phyloP scores from a whole-genome alignment of 306 rosid genomes.

The Dryas octopetala region DNA sequence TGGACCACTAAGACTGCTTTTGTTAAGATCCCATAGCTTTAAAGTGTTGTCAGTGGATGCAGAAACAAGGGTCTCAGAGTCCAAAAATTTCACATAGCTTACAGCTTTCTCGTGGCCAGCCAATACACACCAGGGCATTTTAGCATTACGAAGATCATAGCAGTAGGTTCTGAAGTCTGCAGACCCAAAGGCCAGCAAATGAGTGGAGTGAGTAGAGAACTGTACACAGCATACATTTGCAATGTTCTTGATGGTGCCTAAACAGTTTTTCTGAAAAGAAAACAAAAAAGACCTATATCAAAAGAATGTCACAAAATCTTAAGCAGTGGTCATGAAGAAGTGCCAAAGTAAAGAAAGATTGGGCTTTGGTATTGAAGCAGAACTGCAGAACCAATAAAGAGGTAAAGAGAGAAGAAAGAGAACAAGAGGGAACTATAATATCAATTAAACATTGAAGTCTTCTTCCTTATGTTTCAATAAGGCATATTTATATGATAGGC shows the following conservation, averaged over 20 bases:
- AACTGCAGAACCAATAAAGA: no score
- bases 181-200: slow-evolving; percentile 79
- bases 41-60: slow-evolving; percentile 94
- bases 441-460: no score
- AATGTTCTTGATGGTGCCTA: slow-evolving; percentile 69
- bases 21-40: slow-evolving; percentile 92
- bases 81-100: slow-evolving; percentile 77
- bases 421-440: no score
- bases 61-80: slow-evolving; percentile 76
- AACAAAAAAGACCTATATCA: slow-evolving; percentile 13
- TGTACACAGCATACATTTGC: slow-evolving; percentile 97
- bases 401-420: no score
- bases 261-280: slow-evolving; percentile 61
- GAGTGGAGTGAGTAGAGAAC: slow-evolving; percentile 83
- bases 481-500: not conserved
- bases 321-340: slow-evolving; percentile 13
- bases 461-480: not conserved
- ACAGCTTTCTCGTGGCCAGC: slow-evolving; percentile 75
- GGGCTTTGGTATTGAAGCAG: no score
- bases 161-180: slow-evolving; percentile 82
- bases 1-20: slow-evolving; percentile 51
- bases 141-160: slow-evolving; percentile 87
- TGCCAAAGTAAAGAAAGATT: not conserved
- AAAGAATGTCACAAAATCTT: slow-evolving; percentile 29
- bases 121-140: slow-evolving; percentile 84